Evolutionary conservation across 441 rosid species (phyloP).

Genomic region (Adansonia rubrostipa): DNA sequence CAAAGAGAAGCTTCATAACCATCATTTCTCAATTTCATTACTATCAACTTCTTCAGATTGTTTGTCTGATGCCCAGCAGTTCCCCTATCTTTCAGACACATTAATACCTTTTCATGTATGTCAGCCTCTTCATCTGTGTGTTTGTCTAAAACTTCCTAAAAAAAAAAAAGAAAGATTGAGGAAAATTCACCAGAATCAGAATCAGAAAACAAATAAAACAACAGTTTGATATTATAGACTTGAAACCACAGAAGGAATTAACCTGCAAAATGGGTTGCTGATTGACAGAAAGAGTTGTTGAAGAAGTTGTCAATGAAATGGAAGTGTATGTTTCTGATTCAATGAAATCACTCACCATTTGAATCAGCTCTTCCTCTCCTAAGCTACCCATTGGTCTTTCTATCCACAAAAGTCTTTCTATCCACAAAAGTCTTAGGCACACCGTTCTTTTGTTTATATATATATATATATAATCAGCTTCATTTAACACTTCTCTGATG

Average conservation of each 20-base stretch:
- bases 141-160: constrained; percentile 43
- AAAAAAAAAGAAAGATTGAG: neutral
- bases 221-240: neutral
- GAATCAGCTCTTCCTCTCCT: constrained; percentile 48
- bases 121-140: constrained; percentile 41
- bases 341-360: constrained; percentile 47
- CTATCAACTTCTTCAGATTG: constrained; percentile 46
- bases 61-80: constrained; percentile 35
- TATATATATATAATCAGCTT: neutral
- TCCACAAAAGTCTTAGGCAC: neutral
- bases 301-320: neutral
- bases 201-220: neutral
- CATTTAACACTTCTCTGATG: neutral
- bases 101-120: constrained; percentile 39
- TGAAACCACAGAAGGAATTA: neutral
- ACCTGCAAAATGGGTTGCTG: constrained; percentile 37
- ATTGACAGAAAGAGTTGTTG: neutral
- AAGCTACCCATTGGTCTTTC: constrained; percentile 49
- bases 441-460: neutral
- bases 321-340: constrained; percentile 29
- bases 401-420: too few species aligned
- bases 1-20: constrained; percentile 59
- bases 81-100: constrained; percentile 32
- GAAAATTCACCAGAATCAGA: neutral
- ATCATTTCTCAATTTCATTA: constrained; percentile 42